Base-by-base conservation (phyloP, 768 basidiomycete species). In the Lactarius sp. region DNA sequence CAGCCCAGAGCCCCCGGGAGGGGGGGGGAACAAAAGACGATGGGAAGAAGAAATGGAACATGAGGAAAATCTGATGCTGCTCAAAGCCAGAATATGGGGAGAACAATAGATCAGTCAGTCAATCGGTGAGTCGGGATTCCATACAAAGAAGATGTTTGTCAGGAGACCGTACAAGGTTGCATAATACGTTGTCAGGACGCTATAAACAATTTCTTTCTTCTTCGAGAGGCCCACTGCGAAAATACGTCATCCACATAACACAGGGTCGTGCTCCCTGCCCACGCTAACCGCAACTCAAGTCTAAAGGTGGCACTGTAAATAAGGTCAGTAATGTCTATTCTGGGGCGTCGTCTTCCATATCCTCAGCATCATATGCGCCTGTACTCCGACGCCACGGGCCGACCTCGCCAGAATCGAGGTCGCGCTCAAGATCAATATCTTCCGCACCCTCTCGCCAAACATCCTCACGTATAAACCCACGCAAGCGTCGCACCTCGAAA, bases 401-500 rank as follows among this genome's bases (percentile, higher is more conserved):
- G 14, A 66, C 64, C 75, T 85, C 85, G 41, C 79, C 77, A 14
- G 77, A 81, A 72, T 88, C 87, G 70, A 86, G 65, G 75, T 87
- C 85, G 62, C 72, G 77, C 65, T 83, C 83, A 69, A 85, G 72
- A 73, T 86, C 85, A 52, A 83, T 54, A 46, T 61, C 69, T 57
- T 73, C 73, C 62, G 76, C 77, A 52, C 71, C 74, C 27, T 74
- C 76, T 14, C 71, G 47, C 64, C 68, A 68, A 5, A 71, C 73
- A 10, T 74, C 73, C 22, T 72, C 74, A 47, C 75, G 76, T 22
- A 74, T 70, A 16, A 69, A 51, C 7, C 69, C 65, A 52, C 87
- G 78, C 71, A 94, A 73, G 61, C 85, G 76, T 67, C 72, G 71
- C 33, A 96, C 80, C 73, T 94, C 92, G 66, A 71, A 73, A 66